Percentiles rank a stretch among this genome's conserved stretches.
phyloP scores from a whole-genome alignment of 192 early-diverging fungal genomes.

The Coemansia sp. region DNA sequence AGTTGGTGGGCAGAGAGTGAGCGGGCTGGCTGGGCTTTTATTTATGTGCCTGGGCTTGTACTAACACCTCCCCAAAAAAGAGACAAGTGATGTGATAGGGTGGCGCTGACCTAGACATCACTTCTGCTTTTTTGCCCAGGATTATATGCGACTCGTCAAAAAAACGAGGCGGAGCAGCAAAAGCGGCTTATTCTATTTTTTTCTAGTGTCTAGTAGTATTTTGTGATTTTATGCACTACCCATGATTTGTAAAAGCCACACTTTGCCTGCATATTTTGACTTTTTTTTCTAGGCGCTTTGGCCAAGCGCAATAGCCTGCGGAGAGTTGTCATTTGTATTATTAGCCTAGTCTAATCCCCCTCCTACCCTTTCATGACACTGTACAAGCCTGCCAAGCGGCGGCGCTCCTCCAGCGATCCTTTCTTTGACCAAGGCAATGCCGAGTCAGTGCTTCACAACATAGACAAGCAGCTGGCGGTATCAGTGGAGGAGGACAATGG shows the following conservation, averaged over 20 bases:
- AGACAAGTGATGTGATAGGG: background rate
- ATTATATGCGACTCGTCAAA: background rate
- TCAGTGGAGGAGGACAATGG: slow-evolving; percentile 11
- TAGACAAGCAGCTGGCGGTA: slow-evolving; percentile 17
- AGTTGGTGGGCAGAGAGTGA: background rate
- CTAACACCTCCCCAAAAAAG: background rate
- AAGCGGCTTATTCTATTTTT: slow-evolving; percentile 3
- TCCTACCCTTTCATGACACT: slow-evolving; percentile 5
- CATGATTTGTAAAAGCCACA: background rate
- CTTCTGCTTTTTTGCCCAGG: background rate
- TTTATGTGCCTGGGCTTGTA: background rate
- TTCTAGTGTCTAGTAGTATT: too few relatives aligned
- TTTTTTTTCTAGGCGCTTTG: slow-evolving; percentile 4
- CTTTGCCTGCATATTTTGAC: slow-evolving; percentile 7
- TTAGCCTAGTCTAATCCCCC: background rate
- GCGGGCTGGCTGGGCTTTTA: background rate
- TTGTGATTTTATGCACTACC: background rate
- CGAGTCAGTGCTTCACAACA: slow-evolving; percentile 20
- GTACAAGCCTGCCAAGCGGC: slow-evolving; percentile 49
- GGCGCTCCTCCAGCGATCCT: slow-evolving; percentile 32
- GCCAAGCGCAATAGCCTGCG: background rate
- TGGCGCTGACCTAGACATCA: background rate
- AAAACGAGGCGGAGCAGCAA: slow-evolving; percentile 3
- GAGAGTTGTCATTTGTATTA: background rate
- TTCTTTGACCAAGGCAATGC: slow-evolving; percentile 50